Base-by-base conservation (phyloP, 129 eudicot species). In the Escallonia herrerae region DNA sequence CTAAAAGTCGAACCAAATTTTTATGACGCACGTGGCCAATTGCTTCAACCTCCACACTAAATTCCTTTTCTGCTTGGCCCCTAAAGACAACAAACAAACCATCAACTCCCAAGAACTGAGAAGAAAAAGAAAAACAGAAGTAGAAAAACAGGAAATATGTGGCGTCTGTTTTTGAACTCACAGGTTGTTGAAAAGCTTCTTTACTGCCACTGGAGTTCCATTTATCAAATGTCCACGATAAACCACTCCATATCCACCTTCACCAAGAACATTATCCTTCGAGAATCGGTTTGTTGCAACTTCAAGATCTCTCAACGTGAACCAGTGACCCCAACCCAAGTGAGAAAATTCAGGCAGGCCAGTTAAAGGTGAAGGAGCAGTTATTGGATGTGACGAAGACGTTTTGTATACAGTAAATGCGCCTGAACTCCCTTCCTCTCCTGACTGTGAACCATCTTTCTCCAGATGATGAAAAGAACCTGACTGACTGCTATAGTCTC, bases 301-400 rank as follows among this genome's bases (percentile, higher is more conserved):
- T 62, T 89, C 93, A 71, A 89, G 96, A 74, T 89, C 96, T 8
- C 96, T 60, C 60, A 89, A 76, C 4, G 96, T 85, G 59, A 89
- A 89, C 96, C 96, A 89, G 53, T 89, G 96, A 43, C 96, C 96
- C 96, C 96, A 89, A 62, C 96, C 96, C 84, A 89, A 66, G 64
- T 89, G 91, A 38, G 96, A 89, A 58, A 89, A 81, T 64, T 89
- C 96, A 53, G 96, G 96, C 58, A 89, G 69, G n/a, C 96, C 96
- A 49, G 74, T 77, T 57, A 89, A 74, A 37, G 96, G 96, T 46
- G 96, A 89, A 12, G 95, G 90, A 42, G 88, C 90, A 65, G 87
- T 81, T 68, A 83, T 68, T 52, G 78, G 82, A 74, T 87, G 90
- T 47, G 95, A 81, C 40, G 87, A 82, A 6, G 90, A 81, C 38